Evolutionary conservation across 352 stramenopile species (phyloP).

Genomic region (Phytophthora hibernalis): DNA sequence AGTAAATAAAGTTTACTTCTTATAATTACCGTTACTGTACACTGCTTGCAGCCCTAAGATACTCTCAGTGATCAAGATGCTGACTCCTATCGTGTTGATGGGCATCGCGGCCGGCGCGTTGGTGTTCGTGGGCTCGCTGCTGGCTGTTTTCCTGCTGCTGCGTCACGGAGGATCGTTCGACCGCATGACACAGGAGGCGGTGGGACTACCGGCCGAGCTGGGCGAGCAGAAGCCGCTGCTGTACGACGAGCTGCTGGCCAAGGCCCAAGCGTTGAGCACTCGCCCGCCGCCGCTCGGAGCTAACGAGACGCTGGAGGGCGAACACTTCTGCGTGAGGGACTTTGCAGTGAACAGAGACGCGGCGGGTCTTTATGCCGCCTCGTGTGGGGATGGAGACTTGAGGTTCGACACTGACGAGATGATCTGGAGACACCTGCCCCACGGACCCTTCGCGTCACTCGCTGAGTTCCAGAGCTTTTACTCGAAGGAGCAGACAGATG

Average conservation of each 20-base stretch:
- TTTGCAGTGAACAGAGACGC: slow-evolving; percentile 42
- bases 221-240: slow-evolving; percentile 84
- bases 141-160: slow-evolving; percentile 87
- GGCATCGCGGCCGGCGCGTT: slow-evolving; percentile 83
- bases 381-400: slow-evolving; percentile 60
- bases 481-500: slow-evolving; percentile 34
- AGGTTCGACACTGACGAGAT: slow-evolving; percentile 78
- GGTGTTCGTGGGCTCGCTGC: slow-evolving; percentile 87
- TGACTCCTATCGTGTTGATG: slow-evolving; percentile 60
- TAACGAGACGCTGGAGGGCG: slow-evolving; percentile 40
- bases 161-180: slow-evolving; percentile 88
- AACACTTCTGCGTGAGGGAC: slow-evolving; percentile 56
- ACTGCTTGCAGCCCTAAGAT: slow-evolving; percentile 13
- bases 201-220: slow-evolving; percentile 62
- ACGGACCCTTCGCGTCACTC: slow-evolving; percentile 62
- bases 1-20: too few species aligned
- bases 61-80: slow-evolving; percentile 38
- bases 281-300: slow-evolving; percentile 46
- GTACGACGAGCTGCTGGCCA: slow-evolving; percentile 88
- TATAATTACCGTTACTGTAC: neutral
- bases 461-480: slow-evolving; percentile 54
- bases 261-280: slow-evolving; percentile 36
- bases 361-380: slow-evolving; percentile 52
- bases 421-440: slow-evolving; percentile 77
- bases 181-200: slow-evolving; percentile 81